Percentiles rank a stretch among this genome's conserved stretches.
phyloP scores from a whole-genome alignment of 1,284 basidiomycete genomes.

The Ceratobasidium sp. region DNA sequence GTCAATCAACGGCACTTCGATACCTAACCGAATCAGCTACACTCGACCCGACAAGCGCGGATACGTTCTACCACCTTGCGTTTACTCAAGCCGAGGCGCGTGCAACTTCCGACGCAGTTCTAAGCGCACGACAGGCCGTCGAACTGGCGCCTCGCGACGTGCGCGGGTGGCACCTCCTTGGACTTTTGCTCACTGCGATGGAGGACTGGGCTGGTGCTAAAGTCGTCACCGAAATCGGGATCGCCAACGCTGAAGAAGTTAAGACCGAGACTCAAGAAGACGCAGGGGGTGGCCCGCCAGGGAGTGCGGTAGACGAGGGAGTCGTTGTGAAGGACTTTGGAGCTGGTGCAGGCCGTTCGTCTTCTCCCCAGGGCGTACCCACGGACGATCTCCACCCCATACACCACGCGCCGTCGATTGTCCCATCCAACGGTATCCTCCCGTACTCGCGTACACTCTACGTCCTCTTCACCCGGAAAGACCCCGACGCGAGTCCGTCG shows the following conservation, averaged over 20 bases:
- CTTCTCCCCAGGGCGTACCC: conserved; percentile 42
- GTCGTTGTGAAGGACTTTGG: conserved; percentile 48
- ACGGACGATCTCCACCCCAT: conserved; percentile 21
- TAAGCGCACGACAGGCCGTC: conserved; percentile 79
- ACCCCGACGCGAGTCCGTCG: conserved; percentile 33
- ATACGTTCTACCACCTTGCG: conserved; percentile 82
- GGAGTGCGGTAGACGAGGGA: conserved; percentile 32
- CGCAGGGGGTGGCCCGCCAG: not conserved
- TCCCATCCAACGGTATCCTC: conserved; percentile 57
- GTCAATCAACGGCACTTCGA: conserved; percentile 71
- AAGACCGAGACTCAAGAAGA: conserved; percentile 57
- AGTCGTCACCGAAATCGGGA: conserved; percentile 80
- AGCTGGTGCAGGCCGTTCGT: conserved; percentile 4
- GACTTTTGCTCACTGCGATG: conserved; percentile 81
- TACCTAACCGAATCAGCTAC: conserved; percentile 70
- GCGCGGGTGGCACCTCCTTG: conserved; percentile 92
- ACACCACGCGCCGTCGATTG: conserved; percentile 45
- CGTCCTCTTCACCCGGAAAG: conserved; percentile 68
- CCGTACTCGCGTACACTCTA: conserved; percentile 68
- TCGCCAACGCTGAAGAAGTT: conserved; percentile 65
- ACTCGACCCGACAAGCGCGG: conserved; percentile 69
- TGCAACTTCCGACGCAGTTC: conserved; percentile 76
- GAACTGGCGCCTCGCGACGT: conserved; percentile 80
- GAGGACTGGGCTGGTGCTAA: conserved; percentile 87
- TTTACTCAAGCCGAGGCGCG: conserved; percentile 80